Conservation (phyloP, 495 filamentous ascomycete genomes). For the Penicilliopsis zonata region DNA sequence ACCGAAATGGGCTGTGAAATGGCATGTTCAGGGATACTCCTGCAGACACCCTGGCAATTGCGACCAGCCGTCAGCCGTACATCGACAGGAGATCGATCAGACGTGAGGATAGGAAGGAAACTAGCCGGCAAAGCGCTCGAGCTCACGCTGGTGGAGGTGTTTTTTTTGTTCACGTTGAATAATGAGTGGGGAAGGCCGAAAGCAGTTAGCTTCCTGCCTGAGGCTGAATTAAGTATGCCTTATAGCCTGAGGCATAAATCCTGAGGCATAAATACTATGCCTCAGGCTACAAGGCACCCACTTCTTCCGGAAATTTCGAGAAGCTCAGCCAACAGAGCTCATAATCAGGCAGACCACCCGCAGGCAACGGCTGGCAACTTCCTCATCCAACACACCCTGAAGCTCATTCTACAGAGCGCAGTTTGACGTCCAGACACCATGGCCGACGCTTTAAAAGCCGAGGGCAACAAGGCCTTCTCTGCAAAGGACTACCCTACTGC, state of each 20-base stretch:
- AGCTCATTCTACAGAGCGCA: neutral
- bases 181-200: no score
- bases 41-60: no score
- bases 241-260: no score
- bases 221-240: no score
- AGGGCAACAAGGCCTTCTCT: conserved; percentile 95
- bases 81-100: no score
- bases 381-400: neutral
- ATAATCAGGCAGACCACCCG: conserved; percentile 7
- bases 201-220: no score
- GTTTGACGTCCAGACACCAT: conserved; percentile 17
- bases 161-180: no score
- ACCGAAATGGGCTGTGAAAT: conserved; percentile 14
- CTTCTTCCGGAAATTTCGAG: conserved; percentile 36
- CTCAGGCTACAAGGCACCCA: conserved; percentile 16
- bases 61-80: no score
- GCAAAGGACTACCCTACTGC: conserved; percentile 94
- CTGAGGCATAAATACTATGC: no score
- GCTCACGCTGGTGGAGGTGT: no score
- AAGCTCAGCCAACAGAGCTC: conserved; percentile 23
- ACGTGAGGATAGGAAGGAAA: no score
- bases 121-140: no score
- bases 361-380: conserved; percentile 3
- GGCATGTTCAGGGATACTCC: conserved; percentile 19
- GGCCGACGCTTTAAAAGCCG: conserved; percentile 69